Percentiles rank a stretch among this genome's conserved stretches.
Evolutionary conservation across 306 rosid species (phyloP).

Genomic region (Fragaria vesca): DNA sequence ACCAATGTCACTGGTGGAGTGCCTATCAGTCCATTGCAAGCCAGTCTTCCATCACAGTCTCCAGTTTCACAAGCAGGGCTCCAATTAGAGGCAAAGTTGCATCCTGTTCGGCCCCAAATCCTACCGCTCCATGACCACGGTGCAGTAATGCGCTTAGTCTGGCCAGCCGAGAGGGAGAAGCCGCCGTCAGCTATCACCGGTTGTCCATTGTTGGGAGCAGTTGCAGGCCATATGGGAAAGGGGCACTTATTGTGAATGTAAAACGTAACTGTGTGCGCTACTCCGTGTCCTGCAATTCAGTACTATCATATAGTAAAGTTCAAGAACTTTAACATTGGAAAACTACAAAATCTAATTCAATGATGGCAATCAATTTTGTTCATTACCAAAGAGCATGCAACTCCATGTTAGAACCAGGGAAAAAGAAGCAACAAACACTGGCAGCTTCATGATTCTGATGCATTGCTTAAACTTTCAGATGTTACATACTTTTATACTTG

Average conservation of each 20-base stretch:
- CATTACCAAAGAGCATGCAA: slow-evolving; percentile 44
- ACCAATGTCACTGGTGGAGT: slow-evolving; percentile 79
- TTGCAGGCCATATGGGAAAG: slow-evolving; percentile 89
- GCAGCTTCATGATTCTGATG: slow-evolving; percentile 44
- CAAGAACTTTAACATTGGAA: background rate
- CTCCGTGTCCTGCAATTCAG: slow-evolving; percentile 39
- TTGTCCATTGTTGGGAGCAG: slow-evolving; percentile 70
- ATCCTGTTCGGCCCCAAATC: slow-evolving; percentile 85
- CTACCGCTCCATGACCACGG: slow-evolving; percentile 92
- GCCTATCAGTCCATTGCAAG: slow-evolving; percentile 81
- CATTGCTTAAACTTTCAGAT: slow-evolving; percentile 4
- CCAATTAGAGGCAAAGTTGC: slow-evolving; percentile 51
- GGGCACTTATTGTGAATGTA: slow-evolving; percentile 68
- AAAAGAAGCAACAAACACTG: slow-evolving; percentile 21
- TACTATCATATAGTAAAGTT: background rate
- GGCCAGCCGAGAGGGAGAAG: slow-evolving; percentile 62
- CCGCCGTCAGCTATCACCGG: slow-evolving; percentile 80
- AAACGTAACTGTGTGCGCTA: slow-evolving; percentile 48
- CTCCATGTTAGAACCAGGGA: slow-evolving; percentile 35
- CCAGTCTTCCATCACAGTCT: slow-evolving; percentile 71
- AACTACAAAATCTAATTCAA: background rate
- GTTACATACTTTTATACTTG: slow-evolving; percentile 12
- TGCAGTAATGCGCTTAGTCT: slow-evolving; percentile 38
- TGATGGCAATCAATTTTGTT: background rate
- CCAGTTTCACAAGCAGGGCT: slow-evolving; percentile 75